These are phyloP conservation scores for Sesbania bispinosa DNA, from an alignment of 306 rosid genomes.

Conservation along the genomic window DNA sequence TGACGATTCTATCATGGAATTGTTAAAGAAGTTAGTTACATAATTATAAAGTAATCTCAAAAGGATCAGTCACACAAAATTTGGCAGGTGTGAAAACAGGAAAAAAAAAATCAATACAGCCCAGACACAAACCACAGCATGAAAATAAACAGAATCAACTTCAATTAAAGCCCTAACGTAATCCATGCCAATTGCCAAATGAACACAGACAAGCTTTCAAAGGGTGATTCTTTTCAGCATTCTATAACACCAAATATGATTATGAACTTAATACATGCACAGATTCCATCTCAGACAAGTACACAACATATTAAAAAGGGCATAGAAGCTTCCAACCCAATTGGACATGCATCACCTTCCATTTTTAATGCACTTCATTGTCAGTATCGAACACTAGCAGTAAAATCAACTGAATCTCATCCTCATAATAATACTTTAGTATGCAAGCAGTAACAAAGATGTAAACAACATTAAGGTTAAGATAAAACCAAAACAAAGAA, in stretches of 20 bases:
- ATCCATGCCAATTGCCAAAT: background rate
- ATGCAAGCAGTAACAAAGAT: slow-evolving; percentile 2
- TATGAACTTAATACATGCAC: background rate
- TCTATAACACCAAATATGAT: background rate
- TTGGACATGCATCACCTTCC: background rate
- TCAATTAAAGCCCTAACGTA: background rate
- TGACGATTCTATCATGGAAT: slow-evolving; percentile 62
- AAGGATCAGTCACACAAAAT: background rate
- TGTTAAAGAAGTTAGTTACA: background rate
- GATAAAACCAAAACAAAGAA: background rate
- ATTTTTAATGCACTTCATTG: background rate
- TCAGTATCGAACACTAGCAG: background rate
- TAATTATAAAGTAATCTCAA: background rate
- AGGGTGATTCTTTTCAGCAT: background rate
- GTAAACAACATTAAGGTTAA: background rate
- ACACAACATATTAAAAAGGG: background rate
- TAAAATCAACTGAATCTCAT: background rate
- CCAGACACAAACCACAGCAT: background rate
- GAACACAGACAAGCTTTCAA: background rate
- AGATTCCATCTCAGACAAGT: background rate
- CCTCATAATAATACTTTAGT: slow-evolving; percentile 3
- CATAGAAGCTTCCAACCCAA: background rate
- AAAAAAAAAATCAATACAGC: background rate
- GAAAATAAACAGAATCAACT: background rate
- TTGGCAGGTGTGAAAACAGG: background rate